phyloP scores from a whole-genome alignment of 257 asterid genomes.

The Anisodus acutangulus region DNA sequence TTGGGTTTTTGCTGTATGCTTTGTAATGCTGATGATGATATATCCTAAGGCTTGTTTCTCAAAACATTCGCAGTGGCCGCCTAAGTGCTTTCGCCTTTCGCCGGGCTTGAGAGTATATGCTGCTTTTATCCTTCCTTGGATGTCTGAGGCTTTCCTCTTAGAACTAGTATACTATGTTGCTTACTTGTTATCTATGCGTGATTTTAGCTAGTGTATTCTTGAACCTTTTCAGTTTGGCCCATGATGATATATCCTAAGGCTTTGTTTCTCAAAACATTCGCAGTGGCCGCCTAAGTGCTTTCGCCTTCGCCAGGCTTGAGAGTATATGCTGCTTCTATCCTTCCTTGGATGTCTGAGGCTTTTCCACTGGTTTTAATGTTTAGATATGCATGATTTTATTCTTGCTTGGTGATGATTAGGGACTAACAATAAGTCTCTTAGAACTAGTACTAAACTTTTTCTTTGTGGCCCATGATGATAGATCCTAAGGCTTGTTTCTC shows the following conservation, averaged over 20 bases:
- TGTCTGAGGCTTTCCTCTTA: conserved; percentile 55
- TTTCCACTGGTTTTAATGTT: not conserved
- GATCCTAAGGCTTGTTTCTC: too few relatives aligned
- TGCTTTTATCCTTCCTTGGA: conserved; percentile 82
- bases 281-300: conserved; percentile 79
- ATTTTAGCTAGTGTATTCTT: not conserved
- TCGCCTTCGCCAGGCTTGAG: conserved; percentile 85
- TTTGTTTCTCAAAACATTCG: conserved; percentile 79
- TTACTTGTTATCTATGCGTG: not conserved
- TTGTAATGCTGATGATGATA: conserved; percentile 37
- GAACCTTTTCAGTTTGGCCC: not conserved
- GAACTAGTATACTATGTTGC: not conserved
- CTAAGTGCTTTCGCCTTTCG: too few relatives aligned
- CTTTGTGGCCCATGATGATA: not conserved
- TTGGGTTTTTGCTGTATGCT: not conserved
- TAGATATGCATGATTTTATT: not conserved
- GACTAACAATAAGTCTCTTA: not conserved
- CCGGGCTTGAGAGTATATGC: conserved; percentile 34
- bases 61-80: too few relatives aligned
- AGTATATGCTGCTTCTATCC: conserved; percentile 68
- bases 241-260: conserved; percentile 62
- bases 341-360: conserved; percentile 86
- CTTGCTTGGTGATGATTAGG: not conserved
- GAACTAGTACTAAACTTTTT: not conserved
- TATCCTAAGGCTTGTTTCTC: too few relatives aligned